Evolutionary conservation across 108 stramenopile genomes (phyloP), one percentile per base, ranked within the genome.

Genomic region (Nitzschia palea): DNA sequence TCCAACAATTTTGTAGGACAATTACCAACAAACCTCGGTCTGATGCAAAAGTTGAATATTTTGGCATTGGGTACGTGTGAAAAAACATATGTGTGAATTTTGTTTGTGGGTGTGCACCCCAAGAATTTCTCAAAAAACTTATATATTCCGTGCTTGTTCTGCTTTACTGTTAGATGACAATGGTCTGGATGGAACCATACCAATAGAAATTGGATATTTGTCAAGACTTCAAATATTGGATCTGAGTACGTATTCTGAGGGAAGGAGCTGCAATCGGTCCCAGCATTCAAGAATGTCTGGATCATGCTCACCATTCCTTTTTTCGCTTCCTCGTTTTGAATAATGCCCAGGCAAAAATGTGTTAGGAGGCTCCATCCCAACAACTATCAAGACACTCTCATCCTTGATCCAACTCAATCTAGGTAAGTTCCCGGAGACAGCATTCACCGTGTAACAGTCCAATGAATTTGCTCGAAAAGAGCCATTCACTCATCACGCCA

Each of bases 161-260:
- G 9, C 55, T 23, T 26, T 3, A 12, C 14, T 1, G 1, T 26
- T 4, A 60, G 59, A 23, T 40, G 37, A 60, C 1, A 60, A 60
- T 60, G 59, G 31, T 5, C 32, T 68, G 28, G 12, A 15, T 29
- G 37, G 43, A 27, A n/a, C 62, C 35, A 55, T 69, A 6, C 68
- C 68, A n/a, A 42, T 9, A 17, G 33, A 67, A 23, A 33, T 68
- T 14, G 63, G 50, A 50, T 9, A 37, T 12, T 18, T 69, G 53
- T 36, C 31, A 0, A 63, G 26, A 14, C 53, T 70, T 12, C 36
- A 57, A 50, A 28, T 25, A 23, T 42, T 79, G 55, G 61, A 69
- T 50, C 22, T 79, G 44, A 51, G 66, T 23, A 33, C n/a, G n/a
- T n/a, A n/a, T n/a, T n/a, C n/a, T n/a, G n/a, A n/a, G n/a, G n/a